phyloP scores from a whole-genome alignment of 331 rosid species.

The Telfairia occidentalis region DNA sequence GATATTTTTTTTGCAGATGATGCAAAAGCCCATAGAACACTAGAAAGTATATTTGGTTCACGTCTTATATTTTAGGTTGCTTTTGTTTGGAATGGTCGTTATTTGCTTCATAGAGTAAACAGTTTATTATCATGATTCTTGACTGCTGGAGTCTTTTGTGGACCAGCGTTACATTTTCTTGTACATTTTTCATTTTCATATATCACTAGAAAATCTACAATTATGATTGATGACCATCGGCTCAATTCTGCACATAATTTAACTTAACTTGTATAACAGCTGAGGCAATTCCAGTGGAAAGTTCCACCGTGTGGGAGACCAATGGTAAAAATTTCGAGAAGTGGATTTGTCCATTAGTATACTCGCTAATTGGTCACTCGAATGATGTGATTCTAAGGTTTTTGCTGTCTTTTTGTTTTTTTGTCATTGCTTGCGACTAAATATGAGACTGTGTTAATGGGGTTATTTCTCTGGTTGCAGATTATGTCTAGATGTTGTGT shows the following conservation, averaged over 20 bases:
- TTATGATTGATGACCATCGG: background rate
- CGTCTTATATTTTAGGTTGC: background rate
- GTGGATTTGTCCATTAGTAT: constrained; percentile 81
- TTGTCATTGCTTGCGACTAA: background rate
- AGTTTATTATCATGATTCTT: background rate
- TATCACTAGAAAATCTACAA: background rate
- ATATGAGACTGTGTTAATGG: background rate
- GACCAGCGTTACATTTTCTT: background rate
- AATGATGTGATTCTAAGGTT: constrained; percentile 75
- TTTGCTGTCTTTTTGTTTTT: background rate
- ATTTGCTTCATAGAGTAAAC: background rate
- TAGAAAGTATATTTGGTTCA: background rate
- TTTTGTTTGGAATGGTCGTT: background rate
- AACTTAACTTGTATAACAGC: constrained; percentile 29
- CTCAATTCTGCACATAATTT: background rate
- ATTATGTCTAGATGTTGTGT: constrained; percentile 73
- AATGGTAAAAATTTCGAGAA: constrained; percentile 57
- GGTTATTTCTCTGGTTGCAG: constrained; percentile 32
- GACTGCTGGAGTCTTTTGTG: background rate
- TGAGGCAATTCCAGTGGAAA: constrained; percentile 53
- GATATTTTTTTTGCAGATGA: background rate
- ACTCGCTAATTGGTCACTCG: constrained; percentile 56
- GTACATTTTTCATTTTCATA: background rate
- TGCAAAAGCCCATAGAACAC: background rate
- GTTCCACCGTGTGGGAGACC: constrained; percentile 58